Conservation (phyloP, 176 grass and related monocot species). For the Neostapfia colusana region DNA sequence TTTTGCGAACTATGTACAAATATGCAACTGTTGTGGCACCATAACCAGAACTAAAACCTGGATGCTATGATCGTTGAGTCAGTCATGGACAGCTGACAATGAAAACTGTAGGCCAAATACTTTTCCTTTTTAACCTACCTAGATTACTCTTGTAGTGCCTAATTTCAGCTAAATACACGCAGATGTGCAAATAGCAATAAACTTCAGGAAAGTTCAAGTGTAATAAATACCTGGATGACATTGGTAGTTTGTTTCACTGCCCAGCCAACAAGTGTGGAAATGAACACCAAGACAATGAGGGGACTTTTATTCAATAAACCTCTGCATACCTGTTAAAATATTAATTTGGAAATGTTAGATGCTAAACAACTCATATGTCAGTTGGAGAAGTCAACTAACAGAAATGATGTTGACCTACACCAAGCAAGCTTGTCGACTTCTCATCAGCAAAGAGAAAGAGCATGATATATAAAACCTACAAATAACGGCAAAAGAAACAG, state of each 20-base stretch:
- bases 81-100: neutral
- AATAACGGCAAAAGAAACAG: slow-evolving; percentile 16
- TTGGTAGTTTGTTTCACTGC: slow-evolving; percentile 84
- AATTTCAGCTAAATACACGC: neutral
- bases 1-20: neutral
- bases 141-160: neutral
- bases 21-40: neutral
- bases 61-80: neutral
- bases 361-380: neutral
- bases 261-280: slow-evolving; percentile 73
- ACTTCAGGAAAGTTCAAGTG: neutral
- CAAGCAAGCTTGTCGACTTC: slow-evolving; percentile 54
- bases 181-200: neutral
- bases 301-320: slow-evolving; percentile 53
- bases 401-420: slow-evolving; percentile 54
- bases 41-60: slow-evolving; percentile 6
- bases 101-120: neutral
- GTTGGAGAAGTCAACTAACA: neutral
- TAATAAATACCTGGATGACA: slow-evolving; percentile 64
- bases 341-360: slow-evolving; percentile 24
- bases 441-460: slow-evolving; percentile 73
- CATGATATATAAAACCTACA: slow-evolving; percentile 91
- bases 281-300: slow-evolving; percentile 52
- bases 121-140: neutral
- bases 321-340: slow-evolving; percentile 49